phyloP scores from a whole-genome alignment of 164 flowering plant species.

The Cinnamomum chago region DNA sequence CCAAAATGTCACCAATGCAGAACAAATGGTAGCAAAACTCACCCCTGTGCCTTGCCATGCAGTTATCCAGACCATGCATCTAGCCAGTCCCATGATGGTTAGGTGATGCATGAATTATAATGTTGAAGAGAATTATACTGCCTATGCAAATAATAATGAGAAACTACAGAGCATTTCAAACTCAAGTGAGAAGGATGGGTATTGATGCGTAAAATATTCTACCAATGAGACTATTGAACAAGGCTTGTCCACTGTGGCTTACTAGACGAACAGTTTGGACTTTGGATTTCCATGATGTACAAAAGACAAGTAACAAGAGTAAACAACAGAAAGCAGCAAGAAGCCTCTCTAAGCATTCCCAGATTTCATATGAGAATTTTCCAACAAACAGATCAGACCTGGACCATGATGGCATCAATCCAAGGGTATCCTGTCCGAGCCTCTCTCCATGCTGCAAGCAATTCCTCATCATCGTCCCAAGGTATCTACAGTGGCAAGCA shows the following conservation, averaged over 20 bases:
- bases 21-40: not conserved
- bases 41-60: not conserved
- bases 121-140: not conserved
- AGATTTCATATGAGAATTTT: not conserved
- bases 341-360: not conserved
- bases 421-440: conserved; percentile 94
- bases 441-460: conserved; percentile 90
- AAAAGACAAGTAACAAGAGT: not conserved
- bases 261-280: not conserved
- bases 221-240: not conserved
- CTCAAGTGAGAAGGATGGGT: not conserved
- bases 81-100: not conserved
- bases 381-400: conserved; percentile 42
- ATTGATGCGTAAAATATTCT: not conserved
- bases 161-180: not conserved
- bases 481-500: conserved; percentile 49
- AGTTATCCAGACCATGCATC: not conserved
- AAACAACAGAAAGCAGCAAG: not conserved
- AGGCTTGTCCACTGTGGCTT: not conserved
- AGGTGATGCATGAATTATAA: not conserved
- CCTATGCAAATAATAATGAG: not conserved
- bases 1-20: not conserved
- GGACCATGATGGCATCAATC: conserved; percentile 99
- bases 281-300: too few species aligned
- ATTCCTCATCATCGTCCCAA: conserved; percentile 64